Evolutionary conservation across 148 eudicot genomes (phyloP).

Genomic region (Agrostemma githago): DNA sequence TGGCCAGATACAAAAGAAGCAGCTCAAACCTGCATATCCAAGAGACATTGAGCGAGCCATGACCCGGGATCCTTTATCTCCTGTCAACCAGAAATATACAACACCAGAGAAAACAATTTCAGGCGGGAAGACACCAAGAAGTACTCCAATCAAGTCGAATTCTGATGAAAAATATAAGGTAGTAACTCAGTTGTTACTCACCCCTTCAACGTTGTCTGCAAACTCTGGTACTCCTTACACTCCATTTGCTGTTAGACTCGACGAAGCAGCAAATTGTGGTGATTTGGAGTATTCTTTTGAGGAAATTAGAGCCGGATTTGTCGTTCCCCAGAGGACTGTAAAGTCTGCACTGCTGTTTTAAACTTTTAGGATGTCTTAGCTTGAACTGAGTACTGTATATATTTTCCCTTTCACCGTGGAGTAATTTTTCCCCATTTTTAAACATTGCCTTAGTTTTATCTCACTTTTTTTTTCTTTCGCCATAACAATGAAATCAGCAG

Average conservation of each 20-base stretch:
- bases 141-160: constrained; percentile 36
- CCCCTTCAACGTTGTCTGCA: constrained; percentile 45
- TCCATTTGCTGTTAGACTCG: constrained; percentile 14
- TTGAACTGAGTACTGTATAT: too few relatives aligned
- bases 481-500: too few relatives aligned
- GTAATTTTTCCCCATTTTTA: background rate
- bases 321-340: constrained; percentile 23
- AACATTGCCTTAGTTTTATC: too few relatives aligned
- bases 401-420: background rate
- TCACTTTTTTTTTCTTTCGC: too few relatives aligned
- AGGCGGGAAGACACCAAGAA: constrained; percentile 30
- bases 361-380: background rate
- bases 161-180: constrained; percentile 28
- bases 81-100: constrained; percentile 29
- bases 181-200: constrained; percentile 36
- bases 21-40: constrained; percentile 25
- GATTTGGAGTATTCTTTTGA: constrained; percentile 64
- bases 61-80: constrained; percentile 49
- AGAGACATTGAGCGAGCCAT: constrained; percentile 15
- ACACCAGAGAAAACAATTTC: constrained; percentile 32
- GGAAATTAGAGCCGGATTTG: constrained; percentile 65
- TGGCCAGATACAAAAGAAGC: constrained; percentile 31
- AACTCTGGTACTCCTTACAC: constrained; percentile 48
- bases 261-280: constrained; percentile 19
- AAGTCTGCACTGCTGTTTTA: constrained; percentile 21